Conservation (phyloP, 345 rosid species). For the Populus ilicifolia region DNA sequence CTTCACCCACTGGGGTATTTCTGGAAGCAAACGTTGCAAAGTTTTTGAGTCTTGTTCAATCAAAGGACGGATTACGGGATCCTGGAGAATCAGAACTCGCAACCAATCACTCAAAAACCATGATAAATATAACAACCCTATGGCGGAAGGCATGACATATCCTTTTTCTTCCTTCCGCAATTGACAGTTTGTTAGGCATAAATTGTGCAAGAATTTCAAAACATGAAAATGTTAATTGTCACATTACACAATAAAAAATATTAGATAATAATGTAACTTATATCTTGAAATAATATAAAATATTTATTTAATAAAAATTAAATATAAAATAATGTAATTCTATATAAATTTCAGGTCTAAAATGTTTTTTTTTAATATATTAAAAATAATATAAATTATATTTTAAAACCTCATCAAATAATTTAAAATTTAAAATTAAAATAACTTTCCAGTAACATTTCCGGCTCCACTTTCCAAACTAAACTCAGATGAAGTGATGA, state of each 20-base stretch:
- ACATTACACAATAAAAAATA: not conserved
- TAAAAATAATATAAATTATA: no score
- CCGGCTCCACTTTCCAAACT: not conserved
- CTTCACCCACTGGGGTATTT: slow-evolving; percentile 35
- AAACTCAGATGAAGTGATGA: not conserved
- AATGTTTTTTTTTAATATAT: no score
- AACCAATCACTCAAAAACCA: not conserved
- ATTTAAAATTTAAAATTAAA: no score
- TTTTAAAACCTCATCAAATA: no score
- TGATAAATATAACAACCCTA: not conserved
- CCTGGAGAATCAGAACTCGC: slow-evolving; percentile 10
- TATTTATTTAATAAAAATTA: no score
- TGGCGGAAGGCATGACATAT: no score
- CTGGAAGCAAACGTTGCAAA: slow-evolving; percentile 25
- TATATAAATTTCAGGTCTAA: no score
- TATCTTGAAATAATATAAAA: no score
- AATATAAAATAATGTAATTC: no score
- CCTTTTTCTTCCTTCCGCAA: no score
- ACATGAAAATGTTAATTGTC: not conserved
- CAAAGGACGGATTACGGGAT: slow-evolving; percentile 29
- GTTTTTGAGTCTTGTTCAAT: slow-evolving; percentile 28
- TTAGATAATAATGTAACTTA: no score
- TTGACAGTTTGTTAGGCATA: not conserved
- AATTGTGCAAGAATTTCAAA: not conserved
- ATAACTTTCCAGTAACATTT: not conserved